These are phyloP conservation scores for Rubus idaeus DNA, from an alignment of 306 rosid genomes.

Conservation along the genomic window DNA sequence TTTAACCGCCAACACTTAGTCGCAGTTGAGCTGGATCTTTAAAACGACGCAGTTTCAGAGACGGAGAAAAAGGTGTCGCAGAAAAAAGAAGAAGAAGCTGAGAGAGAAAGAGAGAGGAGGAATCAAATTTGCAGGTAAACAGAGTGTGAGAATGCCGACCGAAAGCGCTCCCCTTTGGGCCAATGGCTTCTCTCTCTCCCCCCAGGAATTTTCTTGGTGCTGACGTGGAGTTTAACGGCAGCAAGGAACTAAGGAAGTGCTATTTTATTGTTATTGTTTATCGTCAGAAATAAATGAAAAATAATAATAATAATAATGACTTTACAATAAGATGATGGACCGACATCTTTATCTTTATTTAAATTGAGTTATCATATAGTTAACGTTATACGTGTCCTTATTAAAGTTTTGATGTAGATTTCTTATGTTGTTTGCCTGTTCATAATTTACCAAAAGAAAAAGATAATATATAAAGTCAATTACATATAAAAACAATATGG, in stretches of 20 bases:
- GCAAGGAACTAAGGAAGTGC: not conserved
- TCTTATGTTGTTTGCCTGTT: not conserved
- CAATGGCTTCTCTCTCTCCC: not conserved
- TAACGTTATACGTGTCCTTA: not conserved
- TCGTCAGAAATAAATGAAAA: not conserved
- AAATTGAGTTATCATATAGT: not conserved
- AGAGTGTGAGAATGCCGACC: not conserved
- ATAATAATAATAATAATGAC: not conserved
- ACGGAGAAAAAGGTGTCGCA: too few species aligned
- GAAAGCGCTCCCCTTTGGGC: constrained; percentile 2
- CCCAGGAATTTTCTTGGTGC: not conserved
- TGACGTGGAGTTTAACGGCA: constrained; percentile 12
- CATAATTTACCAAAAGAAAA: not conserved
- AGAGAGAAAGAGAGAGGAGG: not conserved
- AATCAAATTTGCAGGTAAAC: not conserved
- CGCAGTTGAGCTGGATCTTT: not conserved
- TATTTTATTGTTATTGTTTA: not conserved
- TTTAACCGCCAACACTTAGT: not conserved
- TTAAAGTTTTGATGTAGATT: not conserved
- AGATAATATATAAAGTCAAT: too few species aligned
- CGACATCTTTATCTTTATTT: not conserved
- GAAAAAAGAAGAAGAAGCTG: not conserved
- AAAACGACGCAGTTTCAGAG: constrained; percentile 30
- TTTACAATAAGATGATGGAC: not conserved
- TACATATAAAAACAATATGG: too few species aligned